Evolutionary conservation across 2,329 filamentous ascomycete genomes (phyloP).

Genomic region (Capronia coronata): DNA sequence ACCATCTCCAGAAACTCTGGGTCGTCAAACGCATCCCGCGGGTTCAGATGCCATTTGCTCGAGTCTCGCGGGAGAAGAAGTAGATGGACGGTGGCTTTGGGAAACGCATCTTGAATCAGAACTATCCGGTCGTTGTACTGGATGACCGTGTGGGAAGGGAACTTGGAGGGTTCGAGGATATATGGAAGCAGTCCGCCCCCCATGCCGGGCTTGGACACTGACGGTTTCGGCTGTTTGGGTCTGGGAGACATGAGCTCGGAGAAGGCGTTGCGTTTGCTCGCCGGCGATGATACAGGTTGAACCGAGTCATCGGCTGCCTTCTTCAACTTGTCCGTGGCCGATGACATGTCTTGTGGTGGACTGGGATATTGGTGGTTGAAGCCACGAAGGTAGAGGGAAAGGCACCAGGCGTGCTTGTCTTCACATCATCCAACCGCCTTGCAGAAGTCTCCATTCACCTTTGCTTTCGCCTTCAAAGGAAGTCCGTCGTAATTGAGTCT

Average conservation of each 20-base stretch:
- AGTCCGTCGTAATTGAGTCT: too few species aligned
- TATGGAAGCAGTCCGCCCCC: constrained; percentile 53
- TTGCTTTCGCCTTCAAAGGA: too few species aligned
- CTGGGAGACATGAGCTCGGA: constrained; percentile 51
- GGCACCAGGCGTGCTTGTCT: too few species aligned
- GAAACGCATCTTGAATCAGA: constrained; percentile 73
- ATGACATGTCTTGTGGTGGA: neutral
- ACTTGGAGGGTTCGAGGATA: constrained; percentile 56
- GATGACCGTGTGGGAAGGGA: constrained; percentile 58
- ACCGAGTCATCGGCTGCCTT: neutral
- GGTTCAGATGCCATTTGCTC: constrained; percentile 57
- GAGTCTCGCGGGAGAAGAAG: constrained; percentile 75
- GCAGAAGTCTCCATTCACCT: too few species aligned
- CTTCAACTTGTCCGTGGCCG: neutral
- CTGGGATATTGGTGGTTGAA: neutral
- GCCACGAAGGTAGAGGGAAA: neutral
- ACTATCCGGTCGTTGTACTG: constrained; percentile 60
- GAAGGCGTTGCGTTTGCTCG: constrained; percentile 33
- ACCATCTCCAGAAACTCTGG: constrained; percentile 60
- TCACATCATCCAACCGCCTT: too few species aligned
- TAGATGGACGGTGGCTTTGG: constrained; percentile 77
- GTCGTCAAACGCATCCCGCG: constrained; percentile 71
- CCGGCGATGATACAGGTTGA: neutral
- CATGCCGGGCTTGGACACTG: constrained; percentile 20
- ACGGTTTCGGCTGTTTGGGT: constrained; percentile 33